phyloP scores from a whole-genome alignment of 2,329 filamentous ascomycete species.

The Madurella fahalii region DNA sequence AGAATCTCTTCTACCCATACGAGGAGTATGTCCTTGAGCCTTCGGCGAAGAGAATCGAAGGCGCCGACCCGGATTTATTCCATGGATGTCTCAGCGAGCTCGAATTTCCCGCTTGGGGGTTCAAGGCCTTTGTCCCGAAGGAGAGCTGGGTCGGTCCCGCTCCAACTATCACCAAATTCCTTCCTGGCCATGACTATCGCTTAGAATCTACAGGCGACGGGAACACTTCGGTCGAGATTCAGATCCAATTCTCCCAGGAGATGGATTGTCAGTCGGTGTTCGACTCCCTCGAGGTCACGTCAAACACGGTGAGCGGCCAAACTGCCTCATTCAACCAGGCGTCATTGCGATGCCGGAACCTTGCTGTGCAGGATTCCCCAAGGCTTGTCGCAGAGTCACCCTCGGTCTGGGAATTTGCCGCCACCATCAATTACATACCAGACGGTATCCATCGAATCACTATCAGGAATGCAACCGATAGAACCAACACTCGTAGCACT shows the following conservation, averaged over 20 bases:
- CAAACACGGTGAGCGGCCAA: constrained; percentile 46
- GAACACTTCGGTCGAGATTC: constrained; percentile 33
- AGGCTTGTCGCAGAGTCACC: constrained; percentile 48
- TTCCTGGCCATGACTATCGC: constrained; percentile 57
- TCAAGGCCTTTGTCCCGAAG: constrained; percentile 55
- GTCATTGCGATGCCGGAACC: constrained; percentile 43
- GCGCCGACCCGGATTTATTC: constrained; percentile 41
- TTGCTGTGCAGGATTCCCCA: constrained; percentile 32
- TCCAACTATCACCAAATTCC: constrained; percentile 56
- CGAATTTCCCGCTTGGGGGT: constrained; percentile 52
- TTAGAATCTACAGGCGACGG: constrained; percentile 39
- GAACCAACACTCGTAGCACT: constrained; percentile 11
- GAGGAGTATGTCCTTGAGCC: constrained; percentile 49
- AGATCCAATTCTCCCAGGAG: constrained; percentile 54
- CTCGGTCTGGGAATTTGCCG: constrained; percentile 50
- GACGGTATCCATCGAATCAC: constrained; percentile 58
- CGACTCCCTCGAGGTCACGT: constrained; percentile 47
- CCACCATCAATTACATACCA: constrained; percentile 51
- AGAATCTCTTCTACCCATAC: constrained; percentile 60
- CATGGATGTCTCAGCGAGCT: constrained; percentile 54
- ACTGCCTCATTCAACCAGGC: constrained; percentile 40
- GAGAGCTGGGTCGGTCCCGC: constrained; percentile 46
- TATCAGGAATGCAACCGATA: constrained; percentile 49
- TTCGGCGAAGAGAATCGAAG: constrained; percentile 41
- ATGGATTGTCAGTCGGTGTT: constrained; percentile 57